Evolutionary conservation across 2,329 filamentous ascomycete species (phyloP).

Genomic region (Botrytis squamosa): DNA sequence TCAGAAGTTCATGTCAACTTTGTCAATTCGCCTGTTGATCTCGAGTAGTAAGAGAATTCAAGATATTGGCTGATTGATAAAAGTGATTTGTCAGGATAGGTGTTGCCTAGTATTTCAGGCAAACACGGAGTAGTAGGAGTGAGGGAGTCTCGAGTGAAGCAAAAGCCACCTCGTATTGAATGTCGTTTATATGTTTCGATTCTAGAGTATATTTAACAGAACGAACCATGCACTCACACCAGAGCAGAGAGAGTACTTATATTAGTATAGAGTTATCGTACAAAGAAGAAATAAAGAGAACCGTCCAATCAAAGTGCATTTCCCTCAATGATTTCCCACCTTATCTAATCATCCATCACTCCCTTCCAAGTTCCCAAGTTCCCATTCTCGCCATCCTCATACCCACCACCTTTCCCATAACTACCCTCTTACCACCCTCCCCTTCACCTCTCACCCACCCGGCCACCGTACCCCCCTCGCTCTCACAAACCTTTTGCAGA

Average conservation of each 20-base stretch:
- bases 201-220: no score
- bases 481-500: background rate
- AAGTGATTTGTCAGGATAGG: background rate
- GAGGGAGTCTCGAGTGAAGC: background rate
- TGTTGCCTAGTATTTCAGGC: background rate
- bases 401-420: no score
- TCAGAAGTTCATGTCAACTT: background rate
- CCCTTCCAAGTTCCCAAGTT: no score
- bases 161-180: background rate
- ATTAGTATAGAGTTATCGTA: no score
- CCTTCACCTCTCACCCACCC: no score
- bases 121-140: background rate
- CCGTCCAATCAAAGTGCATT: background rate
- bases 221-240: no score
- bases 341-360: background rate
- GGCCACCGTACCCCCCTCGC: no score
- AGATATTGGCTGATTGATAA: background rate
- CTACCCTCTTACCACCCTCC: no score
- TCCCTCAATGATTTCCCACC: background rate
- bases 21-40: background rate
- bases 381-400: no score
- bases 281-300: no score
- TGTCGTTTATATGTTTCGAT: background rate
- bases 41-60: background rate
- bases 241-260: no score